These are phyloP conservation scores for Xylaria sp. DNA, from an alignment of 495 filamentous ascomycete species.

Conservation along the genomic window DNA sequence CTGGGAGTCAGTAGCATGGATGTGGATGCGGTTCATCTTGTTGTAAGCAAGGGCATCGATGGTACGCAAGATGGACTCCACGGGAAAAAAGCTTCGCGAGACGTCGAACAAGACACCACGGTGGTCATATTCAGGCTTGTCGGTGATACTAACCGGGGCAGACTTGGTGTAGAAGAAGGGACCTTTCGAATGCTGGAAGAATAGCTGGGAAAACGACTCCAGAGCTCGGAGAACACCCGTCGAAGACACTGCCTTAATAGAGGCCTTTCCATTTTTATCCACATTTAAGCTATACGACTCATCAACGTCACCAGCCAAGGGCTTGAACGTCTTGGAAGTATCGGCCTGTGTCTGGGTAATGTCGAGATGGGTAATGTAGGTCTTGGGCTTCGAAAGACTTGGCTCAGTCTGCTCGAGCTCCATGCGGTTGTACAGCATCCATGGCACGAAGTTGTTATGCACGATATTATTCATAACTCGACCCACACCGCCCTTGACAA, in stretches of 20 bases:
- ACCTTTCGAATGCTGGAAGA: constrained; percentile 67
- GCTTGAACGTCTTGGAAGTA: constrained; percentile 60
- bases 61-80: constrained; percentile 67
- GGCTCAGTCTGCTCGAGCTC: constrained; percentile 67
- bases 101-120: constrained; percentile 79
- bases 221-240: constrained; percentile 72
- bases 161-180: constrained; percentile 66
- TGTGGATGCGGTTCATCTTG: constrained; percentile 80
- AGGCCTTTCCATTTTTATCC: constrained; percentile 57
- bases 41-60: constrained; percentile 76
- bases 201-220: constrained; percentile 76
- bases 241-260: constrained; percentile 66
- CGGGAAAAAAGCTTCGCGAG: constrained; percentile 67
- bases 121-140: constrained; percentile 71
- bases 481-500: constrained; percentile 57
- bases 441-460: constrained; percentile 69
- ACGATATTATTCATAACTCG: constrained; percentile 61
- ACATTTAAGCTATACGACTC: constrained; percentile 75
- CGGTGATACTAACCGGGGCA: constrained; percentile 70
- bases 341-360: constrained; percentile 66
- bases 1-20: constrained; percentile 83
- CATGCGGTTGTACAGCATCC: constrained; percentile 72
- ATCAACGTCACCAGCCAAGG: constrained; percentile 67
- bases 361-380: constrained; percentile 60
- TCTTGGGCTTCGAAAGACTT: constrained; percentile 44